These are phyloP conservation scores for Coemansia sp. DNA, from an alignment of 192 early-diverging fungal genomes.

Conservation along the genomic window DNA sequence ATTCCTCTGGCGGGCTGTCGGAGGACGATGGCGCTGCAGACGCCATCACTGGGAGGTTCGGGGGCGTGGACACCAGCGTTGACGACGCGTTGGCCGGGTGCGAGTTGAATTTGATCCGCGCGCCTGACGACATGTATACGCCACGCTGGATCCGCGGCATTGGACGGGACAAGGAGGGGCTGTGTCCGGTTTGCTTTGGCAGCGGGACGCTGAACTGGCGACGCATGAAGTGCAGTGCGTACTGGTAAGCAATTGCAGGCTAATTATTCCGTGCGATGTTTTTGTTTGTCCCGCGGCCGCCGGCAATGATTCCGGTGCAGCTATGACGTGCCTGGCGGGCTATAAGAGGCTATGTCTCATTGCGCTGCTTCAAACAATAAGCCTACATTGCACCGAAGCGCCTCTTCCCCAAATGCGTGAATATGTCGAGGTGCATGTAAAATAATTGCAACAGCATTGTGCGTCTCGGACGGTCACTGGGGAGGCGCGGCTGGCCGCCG, in stretches of 20 bases:
- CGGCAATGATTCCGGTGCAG: background rate
- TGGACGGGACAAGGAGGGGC: constrained; percentile 47
- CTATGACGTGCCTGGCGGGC: background rate
- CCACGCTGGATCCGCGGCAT: constrained; percentile 53
- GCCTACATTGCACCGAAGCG: constrained; percentile 6
- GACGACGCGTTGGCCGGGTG: constrained; percentile 3
- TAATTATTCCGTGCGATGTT: constrained; percentile 2
- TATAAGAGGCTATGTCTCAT: background rate
- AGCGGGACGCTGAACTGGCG: constrained; percentile 34
- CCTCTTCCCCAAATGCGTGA: constrained; percentile 1
- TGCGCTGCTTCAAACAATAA: background rate
- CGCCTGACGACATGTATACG: constrained; percentile 48
- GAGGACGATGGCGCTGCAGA: background rate
- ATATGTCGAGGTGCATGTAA: constrained; percentile 6
- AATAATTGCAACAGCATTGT: constrained; percentile 6
- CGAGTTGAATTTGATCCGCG: constrained; percentile 36
- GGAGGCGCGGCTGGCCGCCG: background rate
- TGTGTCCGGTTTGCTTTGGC: constrained; percentile 47
- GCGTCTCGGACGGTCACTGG: background rate
- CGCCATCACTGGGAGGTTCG: background rate
- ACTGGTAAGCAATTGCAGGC: constrained; percentile 42
- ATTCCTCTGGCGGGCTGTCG: too few species aligned
- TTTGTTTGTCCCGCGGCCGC: background rate
- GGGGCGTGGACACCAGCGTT: background rate
- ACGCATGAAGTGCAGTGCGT: constrained; percentile 54